phyloP scores from a whole-genome alignment of 2,329 filamentous ascomycete genomes.

The Penicillium sclerotigenum region DNA sequence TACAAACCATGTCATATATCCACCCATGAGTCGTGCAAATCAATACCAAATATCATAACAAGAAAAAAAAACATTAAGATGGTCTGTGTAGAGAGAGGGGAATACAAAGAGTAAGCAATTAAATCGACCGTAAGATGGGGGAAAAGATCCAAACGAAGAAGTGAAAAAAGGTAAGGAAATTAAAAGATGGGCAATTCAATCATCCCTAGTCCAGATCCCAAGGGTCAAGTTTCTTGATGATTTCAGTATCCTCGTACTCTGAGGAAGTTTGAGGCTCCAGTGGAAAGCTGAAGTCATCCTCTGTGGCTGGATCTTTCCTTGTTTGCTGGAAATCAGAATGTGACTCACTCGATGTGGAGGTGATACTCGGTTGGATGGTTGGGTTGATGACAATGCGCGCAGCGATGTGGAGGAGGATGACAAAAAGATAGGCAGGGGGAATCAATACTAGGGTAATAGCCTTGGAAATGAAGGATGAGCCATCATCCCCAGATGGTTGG shows the following conservation, averaged over 20 bases:
- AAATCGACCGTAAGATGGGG: slow-evolving; percentile 10
- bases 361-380: slow-evolving; percentile 24
- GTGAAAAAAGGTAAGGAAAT: not conserved
- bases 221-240: slow-evolving; percentile 21
- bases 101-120: slow-evolving; percentile 14
- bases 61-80: slow-evolving; percentile 5
- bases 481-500: slow-evolving; percentile 53
- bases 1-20: slow-evolving; percentile 8
- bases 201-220: slow-evolving; percentile 29
- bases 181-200: not conserved
- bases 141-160: not conserved
- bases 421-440: slow-evolving; percentile 74
- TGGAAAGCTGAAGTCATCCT: slow-evolving; percentile 42
- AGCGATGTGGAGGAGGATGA: slow-evolving; percentile 77
- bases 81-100: slow-evolving; percentile 6
- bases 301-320: slow-evolving; percentile 21
- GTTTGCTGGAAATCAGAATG: slow-evolving; percentile 18
- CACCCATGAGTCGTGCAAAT: slow-evolving; percentile 12
- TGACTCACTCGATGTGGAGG: slow-evolving; percentile 18
- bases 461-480: slow-evolving; percentile 68
- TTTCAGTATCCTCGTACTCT: slow-evolving; percentile 22
- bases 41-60: slow-evolving; percentile 4
- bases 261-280: slow-evolving; percentile 30
- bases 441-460: slow-evolving; percentile 73
- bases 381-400: slow-evolving; percentile 61